Percentiles rank a stretch among this genome's conserved stretches.
Conservation (phyloP, 139 green algal genomes). For the Chlamydomonas sp. region DNA sequence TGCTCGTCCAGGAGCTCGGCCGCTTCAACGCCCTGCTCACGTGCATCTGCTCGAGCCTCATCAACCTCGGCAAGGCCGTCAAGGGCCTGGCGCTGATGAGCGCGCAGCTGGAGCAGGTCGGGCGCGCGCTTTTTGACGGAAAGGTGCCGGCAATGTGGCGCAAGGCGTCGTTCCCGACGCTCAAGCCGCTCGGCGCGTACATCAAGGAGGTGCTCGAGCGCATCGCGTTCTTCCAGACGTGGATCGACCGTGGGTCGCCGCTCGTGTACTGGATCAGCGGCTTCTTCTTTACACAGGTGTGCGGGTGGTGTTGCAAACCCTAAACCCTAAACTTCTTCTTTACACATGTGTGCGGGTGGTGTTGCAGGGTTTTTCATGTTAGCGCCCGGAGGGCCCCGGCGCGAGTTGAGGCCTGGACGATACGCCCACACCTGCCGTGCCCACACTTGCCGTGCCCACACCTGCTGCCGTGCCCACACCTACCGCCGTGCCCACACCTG, state of each 20-base stretch:
- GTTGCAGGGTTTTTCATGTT: no score
- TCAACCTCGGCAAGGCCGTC: conserved; percentile 65
- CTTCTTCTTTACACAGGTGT: conserved; percentile 85
- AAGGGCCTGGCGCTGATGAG: conserved; percentile 74
- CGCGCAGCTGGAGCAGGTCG: conserved; percentile 56
- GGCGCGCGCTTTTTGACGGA: conserved; percentile 5
- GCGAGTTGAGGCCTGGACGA: neutral
- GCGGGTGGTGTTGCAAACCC: no score
- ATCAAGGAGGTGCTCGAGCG: conserved; percentile 65
- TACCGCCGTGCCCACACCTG: no score
- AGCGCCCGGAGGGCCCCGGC: no score
- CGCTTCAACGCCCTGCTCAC: conserved; percentile 66
- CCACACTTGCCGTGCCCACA: no score
- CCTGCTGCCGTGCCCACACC: no score
- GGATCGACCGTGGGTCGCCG: conserved; percentile 58
- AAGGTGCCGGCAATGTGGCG: conserved; percentile 63
- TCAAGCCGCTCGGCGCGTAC: conserved; percentile 71
- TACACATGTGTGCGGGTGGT: no score
- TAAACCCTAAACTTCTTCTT: conserved; percentile 58
- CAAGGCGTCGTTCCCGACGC: conserved; percentile 55
- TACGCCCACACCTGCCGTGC: no score
- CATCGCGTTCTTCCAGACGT: conserved; percentile 57
- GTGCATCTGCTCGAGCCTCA: conserved; percentile 50
- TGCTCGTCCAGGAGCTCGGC: conserved; percentile 66
- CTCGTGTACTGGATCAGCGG: conserved; percentile 68